Evolutionary conservation across 2,329 filamentous ascomycete species (phyloP), one percentile per base, ranked within the genome.

Genomic region (Ascosphaera aggregata): DNA sequence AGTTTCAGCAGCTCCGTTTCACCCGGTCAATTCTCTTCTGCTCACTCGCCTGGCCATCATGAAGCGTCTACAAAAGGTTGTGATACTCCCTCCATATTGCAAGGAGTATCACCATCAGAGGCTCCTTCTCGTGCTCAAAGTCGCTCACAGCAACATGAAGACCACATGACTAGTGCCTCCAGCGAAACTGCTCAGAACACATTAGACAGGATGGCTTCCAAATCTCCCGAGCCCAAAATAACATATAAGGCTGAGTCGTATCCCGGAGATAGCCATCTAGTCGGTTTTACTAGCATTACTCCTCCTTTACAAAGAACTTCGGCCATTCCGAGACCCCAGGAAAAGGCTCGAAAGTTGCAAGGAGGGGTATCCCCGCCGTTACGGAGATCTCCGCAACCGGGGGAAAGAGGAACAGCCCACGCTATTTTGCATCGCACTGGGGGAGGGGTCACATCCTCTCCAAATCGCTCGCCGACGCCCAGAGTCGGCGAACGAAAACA

Each of bases 391-490:
- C 4, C 20, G 22, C 16, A 30, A 39, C 9, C 20, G 24, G n/a
- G 13, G 4, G 16, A 39, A 18, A 20, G 36, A 13, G 4, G 18
- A 3, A n/a, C 18, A 18, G n/a, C 22, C 20, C 13, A 37, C 20
- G 18, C 22, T 22, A 34, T 27, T 11, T 27, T 27, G 11, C 22
- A 27, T 27, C 34, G 34, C 18, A 8, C 34, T 9, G 34, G 34
- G 7, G 34, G 34, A 7, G 34, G 18, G 46, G 46, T 35, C 47
- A 48, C 19, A 44, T 31, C 18, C 42, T 43, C 18, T 39, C 46
- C 11, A 37, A 48, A 18, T 49, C 43, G 35, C 43, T 46, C 9
- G 40, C 49, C 20, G 53, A 49, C 38, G 9, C 34, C 47, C 16
- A 45, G 43, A 15, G 42, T 47, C 22, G 44, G 47, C 3, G 48